These are phyloP conservation scores for Backusella macrospora DNA, from an alignment of 192 early-diverging fungal genomes.

Conservation along the genomic window DNA sequence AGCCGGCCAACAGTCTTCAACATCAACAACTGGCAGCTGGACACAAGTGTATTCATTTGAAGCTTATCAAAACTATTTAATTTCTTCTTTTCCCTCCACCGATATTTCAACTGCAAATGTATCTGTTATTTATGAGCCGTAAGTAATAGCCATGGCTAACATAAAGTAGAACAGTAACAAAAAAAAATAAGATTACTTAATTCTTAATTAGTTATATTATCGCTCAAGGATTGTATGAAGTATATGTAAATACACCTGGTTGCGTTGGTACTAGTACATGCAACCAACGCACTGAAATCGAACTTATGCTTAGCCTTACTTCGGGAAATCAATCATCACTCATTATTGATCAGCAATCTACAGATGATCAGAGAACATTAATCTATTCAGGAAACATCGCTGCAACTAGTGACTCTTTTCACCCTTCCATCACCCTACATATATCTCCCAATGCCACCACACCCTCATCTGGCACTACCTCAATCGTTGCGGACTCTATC, in stretches of 20 bases:
- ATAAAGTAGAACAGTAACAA: background rate
- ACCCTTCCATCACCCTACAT: conserved; percentile 27
- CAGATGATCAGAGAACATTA: conserved; percentile 14
- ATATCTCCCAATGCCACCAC: conserved; percentile 18
- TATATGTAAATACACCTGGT: conserved; percentile 39
- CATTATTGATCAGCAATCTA: conserved; percentile 20
- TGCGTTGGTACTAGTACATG: conserved; percentile 34
- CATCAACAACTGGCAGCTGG: conserved; percentile 27
- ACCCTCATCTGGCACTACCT: conserved; percentile 22
- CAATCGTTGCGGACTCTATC: conserved; percentile 29
- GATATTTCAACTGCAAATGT: conserved; percentile 20
- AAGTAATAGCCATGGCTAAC: background rate
- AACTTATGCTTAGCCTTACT: background rate
- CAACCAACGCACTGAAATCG: conserved; percentile 29
- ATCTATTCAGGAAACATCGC: conserved; percentile 36
- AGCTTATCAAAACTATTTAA: conserved; percentile 25
- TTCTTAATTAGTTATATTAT: conserved; percentile 23
- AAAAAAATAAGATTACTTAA: background rate
- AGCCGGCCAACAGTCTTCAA: background rate
- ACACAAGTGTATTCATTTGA: conserved; percentile 20
- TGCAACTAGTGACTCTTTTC: conserved; percentile 26
- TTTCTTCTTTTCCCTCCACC: conserved; percentile 25
- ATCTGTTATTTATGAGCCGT: conserved; percentile 31
- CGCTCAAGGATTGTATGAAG: conserved; percentile 32
- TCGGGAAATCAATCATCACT: background rate